These are phyloP conservation scores for Flaveria linearis DNA, from an alignment of 129 eudicot species.

Conservation along the genomic window DNA sequence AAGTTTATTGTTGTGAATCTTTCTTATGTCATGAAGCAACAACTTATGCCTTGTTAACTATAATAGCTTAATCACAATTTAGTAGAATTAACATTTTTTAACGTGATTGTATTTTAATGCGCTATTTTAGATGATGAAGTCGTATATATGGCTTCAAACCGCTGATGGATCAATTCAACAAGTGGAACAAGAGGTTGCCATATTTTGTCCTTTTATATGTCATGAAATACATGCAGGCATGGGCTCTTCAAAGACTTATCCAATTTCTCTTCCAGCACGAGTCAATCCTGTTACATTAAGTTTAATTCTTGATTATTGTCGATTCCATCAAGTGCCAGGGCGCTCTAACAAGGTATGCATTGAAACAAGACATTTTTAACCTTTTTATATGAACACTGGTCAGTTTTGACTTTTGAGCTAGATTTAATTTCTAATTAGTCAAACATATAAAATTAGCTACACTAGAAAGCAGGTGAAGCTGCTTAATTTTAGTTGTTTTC, in stretches of 20 bases:
- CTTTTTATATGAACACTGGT: not conserved
- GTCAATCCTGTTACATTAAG: slow-evolving; percentile 72
- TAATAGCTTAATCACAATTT: not conserved
- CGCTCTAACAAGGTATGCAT: slow-evolving; percentile 78
- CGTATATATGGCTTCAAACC: slow-evolving; percentile 89
- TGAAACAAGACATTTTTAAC: not conserved
- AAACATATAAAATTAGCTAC: not conserved
- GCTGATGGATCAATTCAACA: slow-evolving; percentile 78
- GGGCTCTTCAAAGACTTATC: slow-evolving; percentile 76
- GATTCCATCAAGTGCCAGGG: slow-evolving; percentile 85
- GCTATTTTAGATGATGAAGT: slow-evolving; percentile 63
- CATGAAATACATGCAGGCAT: slow-evolving; percentile 72
- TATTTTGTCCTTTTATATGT: slow-evolving; percentile 78
- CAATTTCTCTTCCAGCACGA: slow-evolving; percentile 82
- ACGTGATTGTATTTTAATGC: not conserved
- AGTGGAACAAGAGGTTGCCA: slow-evolving; percentile 91
- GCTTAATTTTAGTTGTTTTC: not conserved
- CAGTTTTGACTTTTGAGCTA: not conserved
- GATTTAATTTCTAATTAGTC: not conserved
- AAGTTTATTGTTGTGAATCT: not conserved
- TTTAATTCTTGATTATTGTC: slow-evolving; percentile 83
- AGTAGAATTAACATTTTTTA: not conserved
- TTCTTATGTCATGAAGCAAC: slow-evolving; percentile 14
- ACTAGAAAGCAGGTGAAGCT: not conserved
- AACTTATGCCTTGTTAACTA: not conserved